These are phyloP conservation scores for Myxozyma neotropica DNA, from an alignment of 805 yeast genomes.

Conservation along the genomic window DNA sequence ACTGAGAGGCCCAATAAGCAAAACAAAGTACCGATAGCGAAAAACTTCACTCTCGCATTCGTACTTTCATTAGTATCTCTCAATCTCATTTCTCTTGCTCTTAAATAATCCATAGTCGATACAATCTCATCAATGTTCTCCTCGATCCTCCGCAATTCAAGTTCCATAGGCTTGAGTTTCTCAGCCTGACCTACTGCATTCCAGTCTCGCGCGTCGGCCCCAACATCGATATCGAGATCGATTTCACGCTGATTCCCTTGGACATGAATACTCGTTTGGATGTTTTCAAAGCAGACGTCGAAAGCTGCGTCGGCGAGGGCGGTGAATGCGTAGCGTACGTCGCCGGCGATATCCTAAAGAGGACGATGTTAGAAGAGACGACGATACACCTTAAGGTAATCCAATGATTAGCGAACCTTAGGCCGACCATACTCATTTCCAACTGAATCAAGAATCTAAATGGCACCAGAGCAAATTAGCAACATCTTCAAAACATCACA, in stretches of 20 bases:
- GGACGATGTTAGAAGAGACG: not conserved
- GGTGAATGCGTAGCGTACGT: conserved; percentile 76
- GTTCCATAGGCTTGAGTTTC: conserved; percentile 89
- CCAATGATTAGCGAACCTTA: conserved; percentile 46
- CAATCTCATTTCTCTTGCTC: conserved; percentile 83
- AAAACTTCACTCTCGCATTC: conserved; percentile 86
- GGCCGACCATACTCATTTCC: conserved; percentile 85
- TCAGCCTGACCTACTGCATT: conserved; percentile 90
- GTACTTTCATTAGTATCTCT: conserved; percentile 98
- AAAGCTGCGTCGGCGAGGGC: conserved; percentile 80
- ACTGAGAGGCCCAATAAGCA: conserved; percentile 77
- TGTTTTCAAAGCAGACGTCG: conserved; percentile 88
- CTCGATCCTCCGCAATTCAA: conserved; percentile 83
- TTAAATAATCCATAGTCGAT: conserved; percentile 78
- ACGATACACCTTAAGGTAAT: too few species aligned
- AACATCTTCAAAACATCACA: not conserved
- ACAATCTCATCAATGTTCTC: conserved; percentile 82
- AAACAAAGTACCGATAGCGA: conserved; percentile 69
- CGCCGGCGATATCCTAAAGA: conserved; percentile 63
- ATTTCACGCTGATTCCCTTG: conserved; percentile 63
- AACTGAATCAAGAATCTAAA: conserved; percentile 65
- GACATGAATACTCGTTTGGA: conserved; percentile 31
- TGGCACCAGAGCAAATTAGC: not conserved
- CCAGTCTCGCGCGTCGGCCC: conserved; percentile 98
- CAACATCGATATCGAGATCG: conserved; percentile 90